Conservation (phyloP, 2,329 filamentous ascomycete species). For the Ascochyta lentis region DNA sequence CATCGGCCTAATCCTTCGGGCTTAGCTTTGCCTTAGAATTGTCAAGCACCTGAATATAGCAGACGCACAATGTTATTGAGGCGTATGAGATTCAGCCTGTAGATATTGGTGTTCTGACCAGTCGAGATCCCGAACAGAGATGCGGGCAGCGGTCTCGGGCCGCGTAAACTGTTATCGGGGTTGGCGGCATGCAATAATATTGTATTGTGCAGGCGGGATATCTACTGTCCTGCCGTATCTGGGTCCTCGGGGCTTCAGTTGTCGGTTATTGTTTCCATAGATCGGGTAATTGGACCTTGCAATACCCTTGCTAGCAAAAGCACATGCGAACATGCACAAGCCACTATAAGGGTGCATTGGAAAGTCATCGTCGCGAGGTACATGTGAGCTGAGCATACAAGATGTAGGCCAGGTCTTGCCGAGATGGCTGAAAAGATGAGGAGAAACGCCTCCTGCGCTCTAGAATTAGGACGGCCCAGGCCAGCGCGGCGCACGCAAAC, state of each 20-base stretch:
- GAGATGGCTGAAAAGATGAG: background rate
- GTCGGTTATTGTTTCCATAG: background rate
- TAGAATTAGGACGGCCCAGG: background rate
- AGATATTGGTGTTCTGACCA: background rate
- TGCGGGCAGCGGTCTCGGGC: background rate
- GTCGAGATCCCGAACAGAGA: background rate
- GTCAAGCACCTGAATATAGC: background rate
- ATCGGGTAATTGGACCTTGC: background rate
- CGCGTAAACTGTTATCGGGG: background rate
- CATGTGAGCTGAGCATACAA: background rate
- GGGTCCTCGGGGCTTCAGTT: background rate
- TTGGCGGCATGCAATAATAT: background rate
- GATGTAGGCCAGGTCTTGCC: background rate
- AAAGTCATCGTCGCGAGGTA: background rate
- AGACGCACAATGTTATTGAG: background rate
- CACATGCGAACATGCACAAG: background rate
- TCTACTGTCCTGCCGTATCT: background rate
- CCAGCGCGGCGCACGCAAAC: background rate
- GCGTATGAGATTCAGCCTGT: background rate
- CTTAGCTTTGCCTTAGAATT: background rate
- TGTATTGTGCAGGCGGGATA: background rate
- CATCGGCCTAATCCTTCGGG: constrained; percentile 7
- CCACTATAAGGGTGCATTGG: no score
- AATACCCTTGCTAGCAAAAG: background rate
- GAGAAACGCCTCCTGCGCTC: background rate